Base-by-base conservation (phyloP, 2,329 filamentous ascomycete species). In the Penicillium palitans region DNA sequence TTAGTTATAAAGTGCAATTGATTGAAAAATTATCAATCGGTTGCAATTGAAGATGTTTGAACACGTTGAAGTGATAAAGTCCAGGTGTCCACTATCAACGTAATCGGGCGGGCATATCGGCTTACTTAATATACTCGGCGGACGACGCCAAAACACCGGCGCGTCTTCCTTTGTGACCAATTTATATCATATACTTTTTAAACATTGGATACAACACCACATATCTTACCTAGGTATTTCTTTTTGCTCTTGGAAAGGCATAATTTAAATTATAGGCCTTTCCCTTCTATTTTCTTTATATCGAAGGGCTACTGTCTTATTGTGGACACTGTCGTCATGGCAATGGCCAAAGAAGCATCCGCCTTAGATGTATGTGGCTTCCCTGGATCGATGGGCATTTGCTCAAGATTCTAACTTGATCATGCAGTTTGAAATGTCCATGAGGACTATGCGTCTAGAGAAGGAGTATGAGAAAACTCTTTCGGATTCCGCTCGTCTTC, bases 401-500 rank as follows among this genome's bases (percentile, higher is more conserved):
- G 3, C 19, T 9, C 27, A 45, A 54, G n/a, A 21, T 47, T 52
- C 58, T 59, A 37, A 59, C 53, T 58, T 29, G 46, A 33, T 49
- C 17, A 29, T 42, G 7, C 46, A 72, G 72, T 70, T 56, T 55
- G 74, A 82, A 64, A 78, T 83, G 69, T 77, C 81, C 41, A 75
- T 86, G 47, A 78, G 79, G 56, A 83, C 80, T 47, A 73, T 80
- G 42, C 74, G 72, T 17, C 82, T 92, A 53, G 90, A 96, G 71
- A 77, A 89, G 60, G 84, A 84, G 66, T 90, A 93, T 72, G 85
- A 89, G 64, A 81, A 83, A 59, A 84, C 83, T 63, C 76, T 84
- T 55, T 86, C 88, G 65, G 81, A 87, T 55, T 83, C 89, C 37
- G 84, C 90, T 53, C 79, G 88, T 12, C 81, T 96, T 55, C 78